Conservation (phyloP, 257 asterid genomes). For the Marsdenia floribunda region DNA sequence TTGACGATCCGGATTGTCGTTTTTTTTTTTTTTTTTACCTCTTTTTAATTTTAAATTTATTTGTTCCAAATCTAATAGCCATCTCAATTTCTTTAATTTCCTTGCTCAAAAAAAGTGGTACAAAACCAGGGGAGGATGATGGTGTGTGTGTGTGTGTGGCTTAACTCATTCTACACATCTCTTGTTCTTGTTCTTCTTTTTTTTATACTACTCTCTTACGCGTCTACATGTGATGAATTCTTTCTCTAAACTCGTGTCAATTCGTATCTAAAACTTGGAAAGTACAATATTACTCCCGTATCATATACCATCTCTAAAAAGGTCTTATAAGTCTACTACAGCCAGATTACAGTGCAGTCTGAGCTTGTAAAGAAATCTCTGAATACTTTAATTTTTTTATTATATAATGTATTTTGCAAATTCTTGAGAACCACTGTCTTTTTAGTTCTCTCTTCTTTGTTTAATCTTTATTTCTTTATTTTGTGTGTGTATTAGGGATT, state of each 20-base stretch:
- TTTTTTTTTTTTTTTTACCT: too few species aligned
- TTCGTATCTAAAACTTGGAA: neutral
- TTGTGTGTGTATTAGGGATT: conserved; percentile 18
- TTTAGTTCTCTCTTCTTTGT: conserved; percentile 17
- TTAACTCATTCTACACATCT: conserved; percentile 12
- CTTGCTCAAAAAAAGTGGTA: neutral
- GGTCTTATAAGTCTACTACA: conserved; percentile 30
- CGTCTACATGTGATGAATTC: conserved; percentile 19
- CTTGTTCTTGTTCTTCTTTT: neutral
- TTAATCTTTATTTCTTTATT: neutral
- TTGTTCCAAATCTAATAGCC: neutral
- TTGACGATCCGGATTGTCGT: too few species aligned
- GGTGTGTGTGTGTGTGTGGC: too few species aligned
- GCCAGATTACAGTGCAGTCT: conserved; percentile 47
- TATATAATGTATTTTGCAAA: neutral
- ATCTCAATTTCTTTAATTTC: neutral
- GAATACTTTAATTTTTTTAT: neutral
- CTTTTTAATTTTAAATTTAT: neutral
- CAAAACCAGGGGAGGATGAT: neutral
- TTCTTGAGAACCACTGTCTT: conserved; percentile 18
- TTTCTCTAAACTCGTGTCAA: conserved; percentile 23
- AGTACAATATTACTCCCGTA: too few species aligned
- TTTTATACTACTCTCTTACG: conserved; percentile 4
- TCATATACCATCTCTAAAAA: neutral
- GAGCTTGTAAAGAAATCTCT: conserved; percentile 37